Conservation (phyloP, 345 rosid species). For the Fremontodendron californicum region DNA sequence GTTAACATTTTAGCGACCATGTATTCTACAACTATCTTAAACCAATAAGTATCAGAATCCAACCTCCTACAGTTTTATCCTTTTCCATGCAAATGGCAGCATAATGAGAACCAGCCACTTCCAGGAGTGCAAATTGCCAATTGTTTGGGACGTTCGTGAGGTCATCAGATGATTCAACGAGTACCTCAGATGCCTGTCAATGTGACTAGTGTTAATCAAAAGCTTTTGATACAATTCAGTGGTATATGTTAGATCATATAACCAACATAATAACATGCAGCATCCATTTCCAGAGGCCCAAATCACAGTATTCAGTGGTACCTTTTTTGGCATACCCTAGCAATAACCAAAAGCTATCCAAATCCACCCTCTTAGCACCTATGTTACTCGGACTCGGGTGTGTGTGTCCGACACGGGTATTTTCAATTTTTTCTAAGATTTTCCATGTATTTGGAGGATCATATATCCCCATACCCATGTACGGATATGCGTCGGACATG, state of each 20-base stretch:
- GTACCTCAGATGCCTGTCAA: slow-evolving; percentile 41
- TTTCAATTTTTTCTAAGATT: too few relatives aligned
- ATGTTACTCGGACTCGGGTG: too few relatives aligned
- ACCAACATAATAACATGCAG: neutral
- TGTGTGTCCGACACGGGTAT: too few relatives aligned
- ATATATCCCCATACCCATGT: too few relatives aligned
- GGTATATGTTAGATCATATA: neutral
- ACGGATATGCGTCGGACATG: too few relatives aligned
- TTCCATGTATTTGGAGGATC: too few relatives aligned
- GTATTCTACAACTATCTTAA: neutral
- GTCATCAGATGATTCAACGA: slow-evolving; percentile 42
- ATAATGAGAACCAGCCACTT: slow-evolving; percentile 61
- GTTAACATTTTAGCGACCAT: neutral
- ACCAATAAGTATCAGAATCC: neutral
- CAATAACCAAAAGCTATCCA: neutral
- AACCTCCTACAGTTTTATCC: slow-evolving; percentile 40
- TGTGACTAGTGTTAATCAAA: neutral
- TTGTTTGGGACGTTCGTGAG: slow-evolving; percentile 26
- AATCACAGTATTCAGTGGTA: too few relatives aligned
- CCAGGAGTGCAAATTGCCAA: slow-evolving; percentile 64
- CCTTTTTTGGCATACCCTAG: too few relatives aligned
- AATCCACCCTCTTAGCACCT: neutral
- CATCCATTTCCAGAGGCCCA: neutral
- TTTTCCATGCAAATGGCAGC: slow-evolving; percentile 60
- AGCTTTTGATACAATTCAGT: neutral